A percentile compares a stretch with the other conserved stretches of the same genome.
These are phyloP conservation scores for Colletotrichum sp. DNA, from an alignment of 2,329 filamentous ascomycete species.

Conservation along the genomic window DNA sequence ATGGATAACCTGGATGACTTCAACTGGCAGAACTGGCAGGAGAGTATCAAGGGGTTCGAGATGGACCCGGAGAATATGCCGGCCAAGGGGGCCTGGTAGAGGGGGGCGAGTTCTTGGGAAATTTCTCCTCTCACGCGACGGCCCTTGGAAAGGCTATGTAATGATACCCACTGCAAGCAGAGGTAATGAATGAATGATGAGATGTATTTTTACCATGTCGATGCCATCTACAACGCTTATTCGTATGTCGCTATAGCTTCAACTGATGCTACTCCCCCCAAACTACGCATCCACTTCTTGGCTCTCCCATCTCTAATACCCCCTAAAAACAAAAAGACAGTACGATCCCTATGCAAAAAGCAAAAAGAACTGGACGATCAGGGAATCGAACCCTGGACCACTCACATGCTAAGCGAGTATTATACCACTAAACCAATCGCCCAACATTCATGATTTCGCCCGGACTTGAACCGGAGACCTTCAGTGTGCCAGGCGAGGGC, in stretches of 20 bases:
- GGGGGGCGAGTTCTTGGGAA: neutral
- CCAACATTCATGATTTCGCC: neutral
- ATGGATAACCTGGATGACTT: constrained; percentile 46
- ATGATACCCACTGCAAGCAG: constrained; percentile 16
- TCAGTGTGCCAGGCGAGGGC: neutral
- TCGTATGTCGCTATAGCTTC: neutral
- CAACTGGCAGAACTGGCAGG: constrained; percentile 55
- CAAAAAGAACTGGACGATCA: constrained; percentile 9
- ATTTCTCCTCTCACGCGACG: neutral
- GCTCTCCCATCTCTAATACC: rapidly evolving
- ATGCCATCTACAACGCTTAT: neutral
- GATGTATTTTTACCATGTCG: neutral
- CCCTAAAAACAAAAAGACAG: rapidly evolving
- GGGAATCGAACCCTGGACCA: constrained; percentile 16
- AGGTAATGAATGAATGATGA: constrained; percentile 10
- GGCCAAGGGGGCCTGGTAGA: constrained; percentile 11
- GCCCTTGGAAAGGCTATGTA: neutral
- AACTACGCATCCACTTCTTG: neutral
- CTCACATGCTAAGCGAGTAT: constrained; percentile 15
- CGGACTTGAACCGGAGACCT: constrained; percentile 16
- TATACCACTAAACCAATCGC: constrained; percentile 21
- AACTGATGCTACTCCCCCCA: neutral
- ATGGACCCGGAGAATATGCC: constrained; percentile 25
- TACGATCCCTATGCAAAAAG: neutral
- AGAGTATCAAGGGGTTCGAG: constrained; percentile 44